A percentile compares a stretch with the other conserved stretches of the same genome.
Evolutionary conservation across 2,329 filamentous ascomycete genomes (phyloP).

Genomic region (Periconia macrospinosa): DNA sequence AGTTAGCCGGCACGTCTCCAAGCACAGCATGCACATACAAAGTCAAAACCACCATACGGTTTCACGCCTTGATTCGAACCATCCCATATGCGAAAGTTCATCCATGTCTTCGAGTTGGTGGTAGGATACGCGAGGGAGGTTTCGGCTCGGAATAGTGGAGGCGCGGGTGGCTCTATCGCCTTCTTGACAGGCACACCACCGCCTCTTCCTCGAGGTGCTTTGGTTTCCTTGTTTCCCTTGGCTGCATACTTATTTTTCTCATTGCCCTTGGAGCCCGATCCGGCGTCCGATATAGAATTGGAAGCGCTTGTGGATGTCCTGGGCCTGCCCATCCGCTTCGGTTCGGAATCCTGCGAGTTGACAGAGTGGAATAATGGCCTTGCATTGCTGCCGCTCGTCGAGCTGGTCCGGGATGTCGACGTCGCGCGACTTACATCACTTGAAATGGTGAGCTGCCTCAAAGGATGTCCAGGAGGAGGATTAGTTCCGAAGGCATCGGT

Average conservation of each 20-base stretch:
- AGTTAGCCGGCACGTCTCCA: slow-evolving; percentile 6
- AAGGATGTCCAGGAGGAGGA: slow-evolving; percentile 23
- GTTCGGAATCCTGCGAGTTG: slow-evolving; percentile 26
- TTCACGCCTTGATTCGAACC: slow-evolving; percentile 31
- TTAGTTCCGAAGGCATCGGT: slow-evolving; percentile 34
- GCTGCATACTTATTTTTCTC: slow-evolving; percentile 38
- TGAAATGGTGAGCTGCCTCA: slow-evolving; percentile 31
- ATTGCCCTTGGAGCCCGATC: slow-evolving; percentile 22
- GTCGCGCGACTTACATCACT: slow-evolving; percentile 26
- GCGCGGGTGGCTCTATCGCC: slow-evolving; percentile 13
- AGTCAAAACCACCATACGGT: slow-evolving; percentile 42
- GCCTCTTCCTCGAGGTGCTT: slow-evolving; percentile 41
- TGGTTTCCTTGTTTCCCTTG: slow-evolving; percentile 41
- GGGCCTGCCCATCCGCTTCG: slow-evolving; percentile 12
- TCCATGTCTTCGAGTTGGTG: slow-evolving; percentile 33
- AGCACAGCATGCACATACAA: slow-evolving; percentile 21
- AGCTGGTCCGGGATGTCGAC: slow-evolving; percentile 31
- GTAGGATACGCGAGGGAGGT: slow-evolving; percentile 22
- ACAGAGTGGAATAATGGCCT: slow-evolving; percentile 22
- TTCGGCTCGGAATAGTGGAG: slow-evolving; percentile 25
- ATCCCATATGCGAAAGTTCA: slow-evolving; percentile 42
- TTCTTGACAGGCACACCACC: slow-evolving; percentile 43
- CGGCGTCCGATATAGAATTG: slow-evolving; percentile 30
- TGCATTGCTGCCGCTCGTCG: slow-evolving; percentile 23
- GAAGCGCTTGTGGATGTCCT: slow-evolving; percentile 25